These are phyloP conservation scores for Lentinula novae-zelandiae DNA, from an alignment of 1,284 basidiomycete genomes.

Conservation along the genomic window DNA sequence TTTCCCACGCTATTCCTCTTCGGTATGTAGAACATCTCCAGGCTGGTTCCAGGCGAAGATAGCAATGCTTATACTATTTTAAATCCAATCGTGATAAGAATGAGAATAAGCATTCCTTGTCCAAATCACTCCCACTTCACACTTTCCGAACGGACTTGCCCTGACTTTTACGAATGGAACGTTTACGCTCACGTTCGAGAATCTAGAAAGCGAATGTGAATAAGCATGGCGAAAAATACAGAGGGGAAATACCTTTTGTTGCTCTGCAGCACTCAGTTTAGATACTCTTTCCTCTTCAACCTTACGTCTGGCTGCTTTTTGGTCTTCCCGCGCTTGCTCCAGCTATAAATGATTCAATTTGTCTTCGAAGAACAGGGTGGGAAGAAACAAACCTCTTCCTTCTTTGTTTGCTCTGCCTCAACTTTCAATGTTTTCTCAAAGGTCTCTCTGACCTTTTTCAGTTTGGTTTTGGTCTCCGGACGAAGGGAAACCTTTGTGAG, in stretches of 20 bases:
- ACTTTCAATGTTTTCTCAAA: constrained; percentile 65
- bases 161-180: constrained; percentile 63
- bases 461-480: constrained; percentile 77
- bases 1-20: too few species aligned
- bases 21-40: too few species aligned
- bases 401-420: constrained; percentile 66
- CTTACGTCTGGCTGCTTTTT: constrained; percentile 69
- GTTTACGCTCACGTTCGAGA: constrained; percentile 75
- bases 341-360: constrained; percentile 16
- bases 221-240: constrained; percentile 1
- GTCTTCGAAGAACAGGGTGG: background rate
- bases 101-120: background rate
- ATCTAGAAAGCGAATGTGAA: constrained; percentile 33
- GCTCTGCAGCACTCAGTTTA: constrained; percentile 74
- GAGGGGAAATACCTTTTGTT: constrained; percentile 62
- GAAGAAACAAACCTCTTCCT: constrained; percentile 50
- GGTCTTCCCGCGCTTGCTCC: constrained; percentile 55
- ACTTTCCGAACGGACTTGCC: constrained; percentile 45
- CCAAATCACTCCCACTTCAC: background rate
- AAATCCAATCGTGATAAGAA: background rate
- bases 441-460: constrained; percentile 68
- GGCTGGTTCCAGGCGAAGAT: too few species aligned
- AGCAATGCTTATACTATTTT: background rate
- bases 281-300: constrained; percentile 71
- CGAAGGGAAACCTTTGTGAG: constrained; percentile 60